Evolutionary conservation across 225 moss, liverwort and hornwort species (phyloP).

Genomic region (Takakia lepidozioides): DNA sequence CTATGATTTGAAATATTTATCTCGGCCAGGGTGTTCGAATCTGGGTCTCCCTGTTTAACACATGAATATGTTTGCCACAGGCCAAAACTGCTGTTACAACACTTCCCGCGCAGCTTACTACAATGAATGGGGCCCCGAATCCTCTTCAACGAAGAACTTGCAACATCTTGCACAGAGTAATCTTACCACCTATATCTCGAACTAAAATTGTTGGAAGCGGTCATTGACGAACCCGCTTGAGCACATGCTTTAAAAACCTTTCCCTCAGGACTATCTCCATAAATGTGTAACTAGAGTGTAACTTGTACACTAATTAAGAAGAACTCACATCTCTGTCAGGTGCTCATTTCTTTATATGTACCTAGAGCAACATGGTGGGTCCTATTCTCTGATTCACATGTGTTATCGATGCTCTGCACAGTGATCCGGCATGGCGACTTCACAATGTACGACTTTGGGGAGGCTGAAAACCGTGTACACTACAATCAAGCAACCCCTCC

Average conservation of each 20-base stretch:
- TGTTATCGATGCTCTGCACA: too few relatives aligned
- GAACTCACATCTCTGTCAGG: background rate
- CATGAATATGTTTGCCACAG: too few relatives aligned
- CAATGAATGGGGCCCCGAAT: constrained; percentile 26
- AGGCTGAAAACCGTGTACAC: constrained; percentile 8
- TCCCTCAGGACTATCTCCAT: too few relatives aligned
- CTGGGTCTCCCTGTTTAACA: too few relatives aligned
- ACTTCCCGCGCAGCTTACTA: constrained; percentile 14
- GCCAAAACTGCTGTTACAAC: constrained; percentile 27
- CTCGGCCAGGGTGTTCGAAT: too few relatives aligned
- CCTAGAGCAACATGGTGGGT: background rate
- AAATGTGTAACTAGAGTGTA: background rate
- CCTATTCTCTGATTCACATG: too few relatives aligned
- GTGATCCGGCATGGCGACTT: constrained; percentile 24
- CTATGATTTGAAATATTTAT: too few relatives aligned
- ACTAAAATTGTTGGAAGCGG: background rate
- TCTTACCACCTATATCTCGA: background rate
- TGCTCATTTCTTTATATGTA: background rate
- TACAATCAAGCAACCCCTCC: constrained; percentile 15
- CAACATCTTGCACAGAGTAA: constrained; percentile 38
- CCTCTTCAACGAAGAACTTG: constrained; percentile 31
- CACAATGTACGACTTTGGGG: constrained; percentile 19
- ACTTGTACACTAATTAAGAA: background rate
- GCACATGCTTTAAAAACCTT: too few relatives aligned
- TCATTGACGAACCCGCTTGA: background rate